Base-by-base conservation (phyloP, 2,329 filamentous ascomycete genomes). In the Septoria petroselini region DNA sequence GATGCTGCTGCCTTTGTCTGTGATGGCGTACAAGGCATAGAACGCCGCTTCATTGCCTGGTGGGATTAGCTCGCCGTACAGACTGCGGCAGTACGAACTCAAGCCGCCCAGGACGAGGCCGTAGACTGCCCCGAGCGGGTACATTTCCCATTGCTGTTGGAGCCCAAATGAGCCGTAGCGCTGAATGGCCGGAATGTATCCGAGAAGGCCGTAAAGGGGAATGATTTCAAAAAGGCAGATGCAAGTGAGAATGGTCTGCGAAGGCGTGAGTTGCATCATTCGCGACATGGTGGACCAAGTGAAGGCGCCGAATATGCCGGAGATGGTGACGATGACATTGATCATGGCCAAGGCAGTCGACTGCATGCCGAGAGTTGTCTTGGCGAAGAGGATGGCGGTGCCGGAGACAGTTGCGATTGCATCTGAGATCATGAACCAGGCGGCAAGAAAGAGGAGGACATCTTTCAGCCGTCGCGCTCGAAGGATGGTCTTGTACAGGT, bases 61-160 rank as follows among this genome's bases (percentile, higher is more conserved):
- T 1, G 93, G 93, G 48, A 98, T 95, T 49, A 98, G 77, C 68
- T 97, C 91, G 31, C 90, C 91, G 65, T 88, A 98, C 3, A 98
- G 77, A 53, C 88, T 91, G 34, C 93, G 85, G 66, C 93, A 97
- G 70, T 97, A 96, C 18, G 86, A 86, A 50, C 87, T 89, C 33
- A 98, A 73, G 0, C 93, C 93, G n/a, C 93, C 93, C 23, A 97
- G 81, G 1, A 97, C 91, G 41, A 98, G 82, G 0, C 93, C 93
- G 68, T 96, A 97, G 9, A 97, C 82, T 2, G 87, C 86, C 0
- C 89, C 91, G 1, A 98, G 72, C 0, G 88, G 88, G 62, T 93
- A 97, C 88, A 98, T 96, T 62, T 98, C 93, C 88, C 90, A 95
- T 2, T 88, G 85, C 65, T 93, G 84, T 68, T 95, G 90, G n/a